Conservation (phyloP, 352 stramenopile species). For the Plasmopara muralis region DNA sequence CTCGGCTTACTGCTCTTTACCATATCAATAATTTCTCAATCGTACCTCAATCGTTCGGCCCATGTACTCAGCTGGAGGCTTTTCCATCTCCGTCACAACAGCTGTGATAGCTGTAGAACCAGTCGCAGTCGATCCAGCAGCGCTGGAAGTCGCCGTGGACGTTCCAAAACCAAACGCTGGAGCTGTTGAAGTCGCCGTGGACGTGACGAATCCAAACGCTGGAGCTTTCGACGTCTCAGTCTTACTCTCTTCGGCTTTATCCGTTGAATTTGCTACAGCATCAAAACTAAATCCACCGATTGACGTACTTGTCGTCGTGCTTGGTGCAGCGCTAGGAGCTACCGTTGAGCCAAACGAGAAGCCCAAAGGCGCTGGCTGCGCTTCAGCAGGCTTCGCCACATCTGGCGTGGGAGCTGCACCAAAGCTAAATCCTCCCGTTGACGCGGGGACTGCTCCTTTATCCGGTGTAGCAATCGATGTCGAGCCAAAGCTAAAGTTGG, state of each 20-base stretch:
- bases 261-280: slow-evolving; percentile 13
- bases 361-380: slow-evolving; percentile 28
- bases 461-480: slow-evolving; percentile 5
- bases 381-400: slow-evolving; percentile 12
- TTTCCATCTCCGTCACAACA: slow-evolving; percentile 39
- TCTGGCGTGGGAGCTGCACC: slow-evolving; percentile 5
- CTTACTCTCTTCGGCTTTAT: slow-evolving; percentile 23
- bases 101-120: slow-evolving; percentile 26
- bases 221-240: slow-evolving; percentile 5
- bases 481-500: slow-evolving; percentile 19
- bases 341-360: slow-evolving; percentile 1
- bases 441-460: slow-evolving; percentile 6
- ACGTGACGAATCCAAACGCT: no score
- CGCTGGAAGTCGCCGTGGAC: slow-evolving; percentile 17
- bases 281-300: slow-evolving; percentile 40
- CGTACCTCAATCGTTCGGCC: slow-evolving; percentile 74
- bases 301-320: neutral
- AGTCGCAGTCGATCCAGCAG: slow-evolving; percentile 18
- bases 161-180: slow-evolving; percentile 27
- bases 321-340: no score
- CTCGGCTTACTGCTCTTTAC: no score
- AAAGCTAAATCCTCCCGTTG: slow-evolving; percentile 16
- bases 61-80: slow-evolving; percentile 79
- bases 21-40: no score
- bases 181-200: neutral